phyloP scores from a whole-genome alignment of 2,329 filamentous ascomycete species.

The Escovopsis weberi region DNA sequence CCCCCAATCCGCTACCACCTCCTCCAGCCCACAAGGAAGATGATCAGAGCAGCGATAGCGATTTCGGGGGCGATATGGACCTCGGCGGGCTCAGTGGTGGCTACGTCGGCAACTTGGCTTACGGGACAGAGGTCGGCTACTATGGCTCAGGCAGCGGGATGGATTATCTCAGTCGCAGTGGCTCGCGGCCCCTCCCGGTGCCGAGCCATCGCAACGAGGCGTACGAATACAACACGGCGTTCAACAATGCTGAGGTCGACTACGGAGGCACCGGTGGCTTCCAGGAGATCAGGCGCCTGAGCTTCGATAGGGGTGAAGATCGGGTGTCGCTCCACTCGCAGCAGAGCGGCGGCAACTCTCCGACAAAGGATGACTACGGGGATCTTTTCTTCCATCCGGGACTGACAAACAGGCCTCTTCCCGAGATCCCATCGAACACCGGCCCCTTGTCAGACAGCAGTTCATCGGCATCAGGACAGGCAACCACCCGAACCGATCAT shows the following conservation, averaged over 20 bases:
- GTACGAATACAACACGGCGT: constrained; percentile 23
- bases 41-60: constrained; percentile 48
- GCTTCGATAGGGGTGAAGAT: constrained; percentile 90
- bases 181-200: constrained; percentile 34
- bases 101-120: constrained; percentile 39
- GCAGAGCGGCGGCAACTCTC: constrained; percentile 49
- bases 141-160: constrained; percentile 25
- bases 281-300: constrained; percentile 62
- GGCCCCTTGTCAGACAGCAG: constrained; percentile 48
- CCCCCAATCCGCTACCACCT: constrained; percentile 27
- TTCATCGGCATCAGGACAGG: constrained; percentile 32
- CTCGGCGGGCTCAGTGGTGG: constrained; percentile 62
- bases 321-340: constrained; percentile 41
- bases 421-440: constrained; percentile 36
- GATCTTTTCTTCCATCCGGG: constrained; percentile 93
- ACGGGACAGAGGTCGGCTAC: constrained; percentile 30
- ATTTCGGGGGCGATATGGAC: constrained; percentile 52
- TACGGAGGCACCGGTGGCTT: constrained; percentile 83
- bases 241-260: constrained; percentile 59
- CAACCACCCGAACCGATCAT: constrained; percentile 30
- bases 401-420: constrained; percentile 50
- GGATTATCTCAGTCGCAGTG: constrained; percentile 13
- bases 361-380: constrained; percentile 57
- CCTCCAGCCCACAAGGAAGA: constrained; percentile 36
- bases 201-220: constrained; percentile 16